Conservation (phyloP, 176 grass and related monocot species). For the Typha latifolia region DNA sequence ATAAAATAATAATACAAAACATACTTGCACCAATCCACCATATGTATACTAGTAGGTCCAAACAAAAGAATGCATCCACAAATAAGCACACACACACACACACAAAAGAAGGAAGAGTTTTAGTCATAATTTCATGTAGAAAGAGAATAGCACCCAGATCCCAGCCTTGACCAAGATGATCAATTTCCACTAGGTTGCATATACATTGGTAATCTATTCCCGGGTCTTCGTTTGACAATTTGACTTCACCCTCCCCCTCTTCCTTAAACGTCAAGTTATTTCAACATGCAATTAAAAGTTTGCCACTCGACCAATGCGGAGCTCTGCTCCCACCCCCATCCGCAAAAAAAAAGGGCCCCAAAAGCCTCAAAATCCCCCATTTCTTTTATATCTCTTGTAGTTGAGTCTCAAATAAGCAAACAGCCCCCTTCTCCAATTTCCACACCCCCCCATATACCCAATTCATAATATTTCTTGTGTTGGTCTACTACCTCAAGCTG, state of each 20-base stretch:
- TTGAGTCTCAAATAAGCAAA: slow-evolving; percentile 66
- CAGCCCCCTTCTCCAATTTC: slow-evolving; percentile 11
- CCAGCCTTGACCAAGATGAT: too few species aligned
- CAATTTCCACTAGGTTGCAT: too few species aligned
- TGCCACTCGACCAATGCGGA: slow-evolving; percentile 19
- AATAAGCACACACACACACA: too few species aligned
- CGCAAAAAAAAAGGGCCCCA: slow-evolving; percentile 14
- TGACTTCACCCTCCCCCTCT: slow-evolving; percentile 6
- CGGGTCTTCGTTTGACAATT: background rate
- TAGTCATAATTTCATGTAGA: too few species aligned
- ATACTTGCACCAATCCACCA: too few species aligned
- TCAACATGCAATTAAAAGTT: slow-evolving; percentile 7
- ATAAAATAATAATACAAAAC: too few species aligned
- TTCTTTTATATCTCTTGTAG: slow-evolving; percentile 1
- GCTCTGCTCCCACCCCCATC: slow-evolving; percentile 10
- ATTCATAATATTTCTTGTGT: slow-evolving; percentile 14
- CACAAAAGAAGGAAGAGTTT: too few species aligned
- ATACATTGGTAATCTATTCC: too few species aligned
- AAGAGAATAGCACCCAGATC: too few species aligned
- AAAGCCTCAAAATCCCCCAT: slow-evolving; percentile 22
- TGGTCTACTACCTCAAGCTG: slow-evolving; percentile 26
- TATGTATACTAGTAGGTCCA: too few species aligned
- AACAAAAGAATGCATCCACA: too few species aligned
- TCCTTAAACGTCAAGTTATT: slow-evolving; percentile 48
- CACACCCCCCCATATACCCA: background rate